Evolutionary conservation across 2,329 filamentous ascomycete genomes (phyloP), one percentile per base, ranked within the genome.

Genomic region (Clonostachys chloroleuca): DNA sequence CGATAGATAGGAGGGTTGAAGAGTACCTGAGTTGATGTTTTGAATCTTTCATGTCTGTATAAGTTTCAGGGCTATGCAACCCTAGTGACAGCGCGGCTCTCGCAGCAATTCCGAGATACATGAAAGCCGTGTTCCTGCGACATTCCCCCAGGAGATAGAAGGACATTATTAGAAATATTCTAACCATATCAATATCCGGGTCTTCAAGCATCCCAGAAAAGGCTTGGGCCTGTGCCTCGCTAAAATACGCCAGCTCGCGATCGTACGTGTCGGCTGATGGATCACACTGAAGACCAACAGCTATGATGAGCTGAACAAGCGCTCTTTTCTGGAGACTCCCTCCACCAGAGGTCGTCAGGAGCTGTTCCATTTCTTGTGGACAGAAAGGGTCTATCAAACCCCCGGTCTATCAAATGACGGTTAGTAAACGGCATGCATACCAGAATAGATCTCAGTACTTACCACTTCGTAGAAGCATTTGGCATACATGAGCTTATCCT

Each of bases 21-120:
- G 9, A 30, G 24, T 61, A 64, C 55, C 58, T 55, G 5, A 52
- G 34, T 16, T 52, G 54, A 3, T 56, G 54, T 10, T 54, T 43
- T 2, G 40, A 42, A 17, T 51, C 49, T 6, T 47, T 49, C 34
- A 59, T 51, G 12, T 57, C 52, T 5, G 55, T 44, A 24, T 63
- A 64, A 49, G 64, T 50, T 54, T 63, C 51, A 47, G 58, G 45
- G 59, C 63, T 62, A 45, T 83, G 78, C 7, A 83, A 55, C 0
- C 81, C 81, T 1, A 84, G 55, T 0, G 78, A 76, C 5, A 76
- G 73, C 1, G 80, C 80, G 1, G 80, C 76, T 46, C 78, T 74
- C 0, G 75, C 69, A 2, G 81, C 80, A 10, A 84, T 74, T 0
- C 80, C 80, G 3, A 84, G 58, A 47, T 84, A 84, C 76, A 84